phyloP scores from a whole-genome alignment of 805 yeast species.

The Kodamaea nitidulidarum region DNA sequence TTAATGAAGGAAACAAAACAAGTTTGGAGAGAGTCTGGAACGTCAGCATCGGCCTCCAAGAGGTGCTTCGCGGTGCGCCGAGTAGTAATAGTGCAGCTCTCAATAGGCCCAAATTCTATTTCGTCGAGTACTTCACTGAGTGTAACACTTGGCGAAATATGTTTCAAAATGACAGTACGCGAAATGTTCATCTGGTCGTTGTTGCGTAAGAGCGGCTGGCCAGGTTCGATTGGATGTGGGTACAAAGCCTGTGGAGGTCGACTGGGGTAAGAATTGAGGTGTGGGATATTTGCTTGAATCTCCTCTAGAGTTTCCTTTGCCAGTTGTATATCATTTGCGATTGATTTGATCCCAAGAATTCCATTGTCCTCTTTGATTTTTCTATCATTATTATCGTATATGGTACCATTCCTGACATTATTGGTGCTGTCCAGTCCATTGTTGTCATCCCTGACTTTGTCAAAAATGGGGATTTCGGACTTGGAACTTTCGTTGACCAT shows the following conservation, averaged over 20 bases:
- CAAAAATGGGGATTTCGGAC: no score
- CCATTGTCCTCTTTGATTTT: no score
- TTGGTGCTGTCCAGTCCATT: no score
- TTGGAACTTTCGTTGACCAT: background rate
- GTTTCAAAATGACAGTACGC: slow-evolving; percentile 32
- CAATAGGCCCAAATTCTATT: slow-evolving; percentile 59
- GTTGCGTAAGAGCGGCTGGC: background rate
- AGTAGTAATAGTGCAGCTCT: slow-evolving; percentile 46
- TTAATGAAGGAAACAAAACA: slow-evolving; percentile 38
- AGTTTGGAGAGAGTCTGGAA: slow-evolving; percentile 18
- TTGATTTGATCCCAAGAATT: no score
- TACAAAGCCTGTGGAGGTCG: background rate
- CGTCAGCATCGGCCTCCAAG: slow-evolving; percentile 9
- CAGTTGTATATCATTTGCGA: no score
- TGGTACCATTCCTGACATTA: no score
- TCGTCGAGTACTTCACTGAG: slow-evolving; percentile 38
- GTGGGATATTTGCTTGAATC: no score
- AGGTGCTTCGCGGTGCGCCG: slow-evolving; percentile 22
- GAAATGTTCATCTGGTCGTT: slow-evolving; percentile 36
- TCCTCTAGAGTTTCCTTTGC: no score
- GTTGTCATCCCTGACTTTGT: no score
- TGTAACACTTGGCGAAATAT: slow-evolving; percentile 22
- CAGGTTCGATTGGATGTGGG: background rate
- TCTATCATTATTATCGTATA: no score
- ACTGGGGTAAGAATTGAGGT: no score